phyloP scores from a whole-genome alignment of 352 stramenopile genomes.

The Phytophthora capsici region DNA sequence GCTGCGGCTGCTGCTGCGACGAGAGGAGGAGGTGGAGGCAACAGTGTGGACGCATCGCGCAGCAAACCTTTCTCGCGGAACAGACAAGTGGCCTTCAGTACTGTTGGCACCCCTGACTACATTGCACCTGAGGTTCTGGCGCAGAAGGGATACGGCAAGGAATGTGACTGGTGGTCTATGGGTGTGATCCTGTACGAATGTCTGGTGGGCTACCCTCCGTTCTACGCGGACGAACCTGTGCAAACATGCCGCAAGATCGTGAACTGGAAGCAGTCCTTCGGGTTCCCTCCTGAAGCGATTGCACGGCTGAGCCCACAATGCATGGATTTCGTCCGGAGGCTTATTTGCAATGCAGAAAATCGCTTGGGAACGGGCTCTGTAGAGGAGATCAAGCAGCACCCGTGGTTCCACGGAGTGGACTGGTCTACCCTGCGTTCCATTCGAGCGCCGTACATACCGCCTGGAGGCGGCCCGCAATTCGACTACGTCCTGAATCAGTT shows the following conservation, averaged over 20 bases:
- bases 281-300: slow-evolving; percentile 74
- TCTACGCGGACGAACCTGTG: slow-evolving; percentile 98
- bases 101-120: slow-evolving; percentile 99
- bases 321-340: slow-evolving; percentile 92
- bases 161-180: slow-evolving; percentile 99
- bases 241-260: slow-evolving; percentile 97
- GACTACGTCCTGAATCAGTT: slow-evolving; percentile 92
- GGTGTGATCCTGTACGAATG: slow-evolving; percentile 99
- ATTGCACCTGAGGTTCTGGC: slow-evolving; percentile 98
- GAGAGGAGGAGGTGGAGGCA: slow-evolving; percentile 31
- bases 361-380: slow-evolving; percentile 94
- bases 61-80: slow-evolving; percentile 58
- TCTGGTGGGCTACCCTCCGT: slow-evolving; percentile 98
- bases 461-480: slow-evolving; percentile 89
- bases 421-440: slow-evolving; percentile 88
- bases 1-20: slow-evolving; percentile 13
- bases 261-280: slow-evolving; percentile 88
- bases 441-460: slow-evolving; percentile 91
- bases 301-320: slow-evolving; percentile 78
- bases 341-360: slow-evolving; percentile 95
- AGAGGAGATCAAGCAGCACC: slow-evolving; percentile 97
- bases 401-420: slow-evolving; percentile 96
- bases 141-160: slow-evolving; percentile 83
- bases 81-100: slow-evolving; percentile 96
- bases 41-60: slow-evolving; percentile 53